Evolutionary conservation across 139 green algal genomes (phyloP).

Genomic region (Gonium pectorale): DNA sequence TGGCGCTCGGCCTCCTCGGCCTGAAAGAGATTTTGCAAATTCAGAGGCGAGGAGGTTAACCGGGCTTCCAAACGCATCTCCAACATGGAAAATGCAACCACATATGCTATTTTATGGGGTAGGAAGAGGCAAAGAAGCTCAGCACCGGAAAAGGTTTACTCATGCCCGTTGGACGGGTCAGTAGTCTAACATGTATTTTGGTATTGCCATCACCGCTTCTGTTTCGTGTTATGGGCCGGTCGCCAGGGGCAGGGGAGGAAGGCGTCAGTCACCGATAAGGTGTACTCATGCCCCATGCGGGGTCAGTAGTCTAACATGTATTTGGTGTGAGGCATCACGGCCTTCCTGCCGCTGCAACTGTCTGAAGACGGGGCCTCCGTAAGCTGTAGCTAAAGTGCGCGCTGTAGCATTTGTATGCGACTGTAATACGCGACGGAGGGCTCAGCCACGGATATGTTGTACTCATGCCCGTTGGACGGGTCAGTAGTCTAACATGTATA

Average conservation of each 20-base stretch:
- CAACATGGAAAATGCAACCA: too few relatives aligned
- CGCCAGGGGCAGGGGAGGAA: too few relatives aligned
- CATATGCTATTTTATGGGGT: too few relatives aligned
- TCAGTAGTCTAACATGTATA: conserved; percentile 45
- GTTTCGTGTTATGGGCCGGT: too few relatives aligned
- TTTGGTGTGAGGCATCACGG: not conserved
- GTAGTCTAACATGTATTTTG: conserved; percentile 43
- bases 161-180: conserved; percentile 21
- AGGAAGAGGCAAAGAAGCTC: not conserved
- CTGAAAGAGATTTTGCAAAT: conserved; percentile 41
- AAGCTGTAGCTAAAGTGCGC: too few relatives aligned
- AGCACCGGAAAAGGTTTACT: conserved; percentile 31
- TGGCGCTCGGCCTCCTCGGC: conserved; percentile 69
- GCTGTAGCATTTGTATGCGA: too few relatives aligned
- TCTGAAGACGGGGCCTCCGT: too few relatives aligned
- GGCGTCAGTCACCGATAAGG: conserved; percentile 8
- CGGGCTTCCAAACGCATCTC: too few relatives aligned
- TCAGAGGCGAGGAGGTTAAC: too few relatives aligned
- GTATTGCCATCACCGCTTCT: conserved; percentile 4
- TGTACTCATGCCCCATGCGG: not conserved
- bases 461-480: conserved; percentile 16
- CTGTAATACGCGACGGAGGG: too few relatives aligned
- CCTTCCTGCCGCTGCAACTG: too few relatives aligned
- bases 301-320: conserved; percentile 29
- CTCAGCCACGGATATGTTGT: conserved; percentile 37